phyloP scores from a whole-genome alignment of 2,329 filamentous ascomycete genomes.

The Lizonia empirigonia region DNA sequence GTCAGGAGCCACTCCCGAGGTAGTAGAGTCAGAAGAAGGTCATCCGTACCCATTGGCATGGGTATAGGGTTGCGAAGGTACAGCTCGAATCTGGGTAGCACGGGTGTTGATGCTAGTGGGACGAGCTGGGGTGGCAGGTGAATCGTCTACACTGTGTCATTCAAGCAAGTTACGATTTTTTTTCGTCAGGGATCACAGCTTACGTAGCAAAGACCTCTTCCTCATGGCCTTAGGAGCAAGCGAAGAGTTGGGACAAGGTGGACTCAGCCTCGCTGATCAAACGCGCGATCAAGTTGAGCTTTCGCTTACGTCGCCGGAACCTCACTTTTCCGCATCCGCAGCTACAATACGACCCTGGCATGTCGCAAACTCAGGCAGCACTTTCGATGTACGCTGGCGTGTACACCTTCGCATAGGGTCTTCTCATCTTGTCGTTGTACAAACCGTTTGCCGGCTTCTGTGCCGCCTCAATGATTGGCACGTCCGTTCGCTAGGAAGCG shows the following conservation, averaged over 20 bases:
- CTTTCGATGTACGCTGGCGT: too few relatives aligned
- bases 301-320: too few relatives aligned
- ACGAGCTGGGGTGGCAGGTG: constrained; percentile 42
- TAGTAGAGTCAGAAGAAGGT: constrained; percentile 45
- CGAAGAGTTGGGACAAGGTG: background rate
- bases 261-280: background rate
- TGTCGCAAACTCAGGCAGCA: too few relatives aligned
- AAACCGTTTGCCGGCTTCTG: background rate
- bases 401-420: too few relatives aligned
- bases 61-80: constrained; percentile 51
- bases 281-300: too few relatives aligned
- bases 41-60: constrained; percentile 55
- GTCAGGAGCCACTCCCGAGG: constrained; percentile 39
- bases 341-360: too few relatives aligned
- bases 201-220: too few relatives aligned
- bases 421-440: background rate
- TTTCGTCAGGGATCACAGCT: too few relatives aligned
- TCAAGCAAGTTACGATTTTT: too few relatives aligned
- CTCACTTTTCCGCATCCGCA: too few relatives aligned
- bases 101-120: constrained; percentile 42
- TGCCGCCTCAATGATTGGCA: background rate
- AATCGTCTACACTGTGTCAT: background rate
- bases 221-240: background rate
- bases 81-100: constrained; percentile 54
- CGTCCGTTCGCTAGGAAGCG: background rate